These are phyloP conservation scores for Lanmaoa pseudosensibilis DNA, from an alignment of 768 basidiomycete species.

Conservation along the genomic window DNA sequence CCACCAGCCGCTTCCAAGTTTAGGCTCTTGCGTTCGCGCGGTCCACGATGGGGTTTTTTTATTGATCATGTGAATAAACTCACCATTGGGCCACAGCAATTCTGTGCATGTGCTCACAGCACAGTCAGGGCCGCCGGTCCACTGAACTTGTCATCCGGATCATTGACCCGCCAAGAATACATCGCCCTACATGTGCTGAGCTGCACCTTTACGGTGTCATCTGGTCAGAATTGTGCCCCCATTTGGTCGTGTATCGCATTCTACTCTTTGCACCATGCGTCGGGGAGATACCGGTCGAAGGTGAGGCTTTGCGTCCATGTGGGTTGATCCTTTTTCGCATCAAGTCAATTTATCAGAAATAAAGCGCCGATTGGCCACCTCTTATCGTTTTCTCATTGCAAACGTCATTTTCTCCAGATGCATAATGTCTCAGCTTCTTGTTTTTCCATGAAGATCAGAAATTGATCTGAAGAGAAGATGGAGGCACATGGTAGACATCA, in stretches of 20 bases:
- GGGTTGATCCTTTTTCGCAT: not conserved
- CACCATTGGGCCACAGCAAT: no score
- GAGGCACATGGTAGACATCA: not conserved
- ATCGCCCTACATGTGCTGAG: not conserved
- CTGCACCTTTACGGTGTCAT: not conserved
- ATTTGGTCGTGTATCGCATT: not conserved
- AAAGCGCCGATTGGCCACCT: not conserved
- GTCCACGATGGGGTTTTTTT: not conserved
- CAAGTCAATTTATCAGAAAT: not conserved
- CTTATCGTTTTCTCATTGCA: conserved; percentile 1
- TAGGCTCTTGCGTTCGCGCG: not conserved
- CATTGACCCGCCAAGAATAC: not conserved
- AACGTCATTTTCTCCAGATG: not conserved
- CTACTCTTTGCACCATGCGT: not conserved
- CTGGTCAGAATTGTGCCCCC: not conserved
- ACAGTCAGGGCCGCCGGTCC: not conserved
- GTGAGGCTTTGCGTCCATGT: conserved; percentile 4
- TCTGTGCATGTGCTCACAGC: not conserved
- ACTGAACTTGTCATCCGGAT: not conserved
- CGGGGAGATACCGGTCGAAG: not conserved
- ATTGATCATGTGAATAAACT: not conserved
- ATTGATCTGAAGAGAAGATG: not conserved
- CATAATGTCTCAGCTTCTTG: not conserved
- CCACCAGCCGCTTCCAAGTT: not conserved
- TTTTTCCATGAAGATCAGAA: not conserved